Percentiles rank a stretch among this genome's conserved stretches.
Conservation (phyloP, 2,329 filamentous ascomycete genomes). For the Aspergillus fischeri region DNA sequence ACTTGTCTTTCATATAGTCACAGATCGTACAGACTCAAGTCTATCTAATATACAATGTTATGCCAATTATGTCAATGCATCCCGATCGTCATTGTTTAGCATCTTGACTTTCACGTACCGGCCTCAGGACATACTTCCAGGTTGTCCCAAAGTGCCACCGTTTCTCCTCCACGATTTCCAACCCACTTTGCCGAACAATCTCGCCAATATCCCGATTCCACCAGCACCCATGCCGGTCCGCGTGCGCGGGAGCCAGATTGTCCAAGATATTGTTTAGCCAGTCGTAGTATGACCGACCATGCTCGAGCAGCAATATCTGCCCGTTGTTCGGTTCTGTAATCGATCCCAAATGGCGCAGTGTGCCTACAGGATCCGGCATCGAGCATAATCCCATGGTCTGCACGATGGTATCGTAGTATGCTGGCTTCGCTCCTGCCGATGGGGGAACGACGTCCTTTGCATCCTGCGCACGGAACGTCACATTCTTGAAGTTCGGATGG, state of each 20-base stretch:
- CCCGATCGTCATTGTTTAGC: neutral
- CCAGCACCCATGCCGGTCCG: slow-evolving; percentile 50
- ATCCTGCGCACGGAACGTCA: slow-evolving; percentile 34
- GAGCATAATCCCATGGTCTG: slow-evolving; percentile 51
- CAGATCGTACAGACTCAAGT: neutral
- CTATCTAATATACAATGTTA: slow-evolving; percentile 2
- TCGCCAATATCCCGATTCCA: slow-evolving; percentile 50
- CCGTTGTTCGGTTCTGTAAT: slow-evolving; percentile 39
- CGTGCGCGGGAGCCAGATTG: slow-evolving; percentile 45
- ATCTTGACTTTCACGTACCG: slow-evolving; percentile 13
- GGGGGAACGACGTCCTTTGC: slow-evolving; percentile 27
- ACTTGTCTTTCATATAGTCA: neutral
- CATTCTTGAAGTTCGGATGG: slow-evolving; percentile 30
- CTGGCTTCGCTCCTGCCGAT: neutral
- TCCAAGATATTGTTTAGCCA: slow-evolving; percentile 48
- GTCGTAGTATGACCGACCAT: slow-evolving; percentile 44
- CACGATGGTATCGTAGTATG: slow-evolving; percentile 45
- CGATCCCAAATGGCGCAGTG: slow-evolving; percentile 38
- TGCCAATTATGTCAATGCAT: neutral
- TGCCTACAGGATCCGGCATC: slow-evolving; percentile 39
- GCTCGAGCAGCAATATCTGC: slow-evolving; percentile 46
- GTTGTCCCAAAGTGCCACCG: slow-evolving; percentile 48
- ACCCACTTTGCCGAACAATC: slow-evolving; percentile 44
- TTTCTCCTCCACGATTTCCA: slow-evolving; percentile 45
- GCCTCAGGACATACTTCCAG: slow-evolving; percentile 41